Base-by-base conservation (phyloP, 2,329 filamentous ascomycete genomes). In the Colletotrichum sp. region DNA sequence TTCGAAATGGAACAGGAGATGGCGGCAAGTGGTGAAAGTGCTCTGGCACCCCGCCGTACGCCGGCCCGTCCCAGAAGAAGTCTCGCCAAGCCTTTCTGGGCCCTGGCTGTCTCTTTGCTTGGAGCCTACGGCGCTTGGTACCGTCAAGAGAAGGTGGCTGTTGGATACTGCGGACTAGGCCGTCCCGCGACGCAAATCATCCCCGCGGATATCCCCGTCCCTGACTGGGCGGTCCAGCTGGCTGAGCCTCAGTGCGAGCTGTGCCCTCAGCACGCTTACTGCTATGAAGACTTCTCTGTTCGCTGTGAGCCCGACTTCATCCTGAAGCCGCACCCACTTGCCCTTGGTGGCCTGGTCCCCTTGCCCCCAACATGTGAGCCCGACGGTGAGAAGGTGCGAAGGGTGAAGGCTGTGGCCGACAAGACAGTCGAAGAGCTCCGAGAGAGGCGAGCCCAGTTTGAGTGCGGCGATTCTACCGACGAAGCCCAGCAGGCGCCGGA, bases 141-240 rank as follows among this genome's bases (percentile, higher is more conserved):
- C 87, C 90, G 96, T 65, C 95, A 98, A 82, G 97, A 99, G 85
- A 99, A 99, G 89, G 88, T 98, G n/a, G 94, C 95, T 18, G 95
- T 99, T 24, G 97, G 98, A 39, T 99, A 98, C 82, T 99, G 97
- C 83, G 96, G 96, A 15, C 91, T 98, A 69, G 97, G 94, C 28
- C 91, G 93, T 69, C 88, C 92, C 64, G 91, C 89, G 3, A 87
- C 85, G 36, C 81, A 87, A 78, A 81, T 92, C 34, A 83, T 92
- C 21, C 89, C 90, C 13, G 82, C 84, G 13, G 84, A 89, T 28
- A 80, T 89, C 49, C 85, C 87, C 1, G 84, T 98, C 21, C 96
- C 96, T 5, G 92, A 95, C 63, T 95, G 92, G 89, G 89, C 95
- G 10, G 88, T 92, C 66, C 88, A 92, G 12, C 85, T 96, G 7